Evolutionary conservation across 352 stramenopile genomes (phyloP).

Genomic region (Pythium monospermum): DNA sequence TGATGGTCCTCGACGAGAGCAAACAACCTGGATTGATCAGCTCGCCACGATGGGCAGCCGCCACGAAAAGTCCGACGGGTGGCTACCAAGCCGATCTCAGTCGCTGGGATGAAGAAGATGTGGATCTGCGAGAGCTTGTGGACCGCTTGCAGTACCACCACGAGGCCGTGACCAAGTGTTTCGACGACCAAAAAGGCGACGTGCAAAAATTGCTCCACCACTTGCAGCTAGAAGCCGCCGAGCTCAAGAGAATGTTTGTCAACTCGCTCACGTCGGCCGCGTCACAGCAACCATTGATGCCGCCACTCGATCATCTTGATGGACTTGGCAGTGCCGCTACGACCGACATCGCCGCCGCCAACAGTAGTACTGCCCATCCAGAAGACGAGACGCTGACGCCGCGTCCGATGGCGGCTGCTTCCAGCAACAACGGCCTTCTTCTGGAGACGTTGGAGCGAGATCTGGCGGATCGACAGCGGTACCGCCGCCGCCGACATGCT

Average conservation of each 20-base stretch:
- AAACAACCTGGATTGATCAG: background rate
- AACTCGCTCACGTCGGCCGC: conserved; percentile 35
- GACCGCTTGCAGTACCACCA: conserved; percentile 77
- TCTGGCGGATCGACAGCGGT: conserved; percentile 7
- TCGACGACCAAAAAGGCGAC: conserved; percentile 69
- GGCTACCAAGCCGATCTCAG: conserved; percentile 48
- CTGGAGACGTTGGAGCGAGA: conserved; percentile 18
- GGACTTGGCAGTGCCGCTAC: background rate
- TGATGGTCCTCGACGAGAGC: conserved; percentile 19
- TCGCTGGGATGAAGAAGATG: conserved; percentile 70
- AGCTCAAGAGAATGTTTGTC: conserved; percentile 69
- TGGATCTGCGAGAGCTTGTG: conserved; percentile 68
- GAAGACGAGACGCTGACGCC: background rate
- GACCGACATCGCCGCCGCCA: background rate
- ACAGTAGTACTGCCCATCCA: too few relatives aligned
- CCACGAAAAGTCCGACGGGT: conserved; percentile 1
- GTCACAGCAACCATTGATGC: background rate
- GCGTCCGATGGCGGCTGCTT: background rate
- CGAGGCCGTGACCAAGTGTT: conserved; percentile 65
- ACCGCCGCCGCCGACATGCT: conserved; percentile 7
- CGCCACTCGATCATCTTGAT: background rate
- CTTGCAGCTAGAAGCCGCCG: conserved; percentile 54
- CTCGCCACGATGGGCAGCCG: conserved; percentile 12
- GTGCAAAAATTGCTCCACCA: conserved; percentile 55
- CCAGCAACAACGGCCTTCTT: conserved; percentile 3